These are phyloP conservation scores for Xylaria scruposa DNA, from an alignment of 495 filamentous ascomycete species.

Conservation along the genomic window DNA sequence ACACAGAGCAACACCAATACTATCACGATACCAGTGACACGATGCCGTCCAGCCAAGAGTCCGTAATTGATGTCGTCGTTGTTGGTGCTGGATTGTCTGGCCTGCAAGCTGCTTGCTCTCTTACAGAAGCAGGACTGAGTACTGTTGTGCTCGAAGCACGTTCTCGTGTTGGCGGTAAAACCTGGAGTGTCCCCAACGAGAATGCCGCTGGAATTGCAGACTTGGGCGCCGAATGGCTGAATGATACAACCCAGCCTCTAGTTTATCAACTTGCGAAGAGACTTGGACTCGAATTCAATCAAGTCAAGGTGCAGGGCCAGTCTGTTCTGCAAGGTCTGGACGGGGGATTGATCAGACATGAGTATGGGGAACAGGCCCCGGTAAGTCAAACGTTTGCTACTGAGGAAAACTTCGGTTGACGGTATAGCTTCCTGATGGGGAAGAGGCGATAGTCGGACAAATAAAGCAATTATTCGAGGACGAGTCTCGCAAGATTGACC, in stretches of 20 bases:
- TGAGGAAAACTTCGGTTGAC: neutral
- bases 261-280: conserved; percentile 45
- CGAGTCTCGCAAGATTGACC: conserved; percentile 15
- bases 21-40: neutral
- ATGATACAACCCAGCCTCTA: conserved; percentile 54
- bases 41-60: neutral
- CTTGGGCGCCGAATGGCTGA: conserved; percentile 61
- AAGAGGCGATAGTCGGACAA: conserved; percentile 25
- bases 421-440: conserved; percentile 1
- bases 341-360: neutral
- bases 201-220: conserved; percentile 46
- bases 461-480: conserved; percentile 28
- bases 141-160: conserved; percentile 56
- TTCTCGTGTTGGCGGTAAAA: conserved; percentile 61
- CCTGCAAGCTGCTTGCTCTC: conserved; percentile 51
- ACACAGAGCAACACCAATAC: neutral
- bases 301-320: conserved; percentile 51
- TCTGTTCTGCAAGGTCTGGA: conserved; percentile 41
- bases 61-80: conserved; percentile 44
- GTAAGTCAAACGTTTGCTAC: neutral
- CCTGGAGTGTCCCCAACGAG: conserved; percentile 36
- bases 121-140: conserved; percentile 50
- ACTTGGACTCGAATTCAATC: conserved; percentile 49
- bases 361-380: neutral
- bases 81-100: conserved; percentile 47